Conservation (phyloP, 192 early-diverging fungal species). For the Backusella circina region DNA sequence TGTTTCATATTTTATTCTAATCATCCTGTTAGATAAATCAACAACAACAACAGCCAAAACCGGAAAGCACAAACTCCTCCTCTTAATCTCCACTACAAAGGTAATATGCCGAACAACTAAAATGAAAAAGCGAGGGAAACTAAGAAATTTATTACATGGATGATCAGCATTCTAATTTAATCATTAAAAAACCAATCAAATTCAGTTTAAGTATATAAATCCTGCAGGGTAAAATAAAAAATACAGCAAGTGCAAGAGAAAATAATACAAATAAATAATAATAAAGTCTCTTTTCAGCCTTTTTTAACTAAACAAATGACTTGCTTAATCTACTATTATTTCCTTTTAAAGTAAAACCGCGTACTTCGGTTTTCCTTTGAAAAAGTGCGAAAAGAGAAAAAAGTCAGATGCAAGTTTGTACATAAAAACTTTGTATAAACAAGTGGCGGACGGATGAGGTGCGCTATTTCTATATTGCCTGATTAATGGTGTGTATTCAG, state of each 20-base stretch:
- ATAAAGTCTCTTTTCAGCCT: neutral
- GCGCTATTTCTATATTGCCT: constrained; percentile 4
- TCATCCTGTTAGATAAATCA: neutral
- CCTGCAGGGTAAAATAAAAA: neutral
- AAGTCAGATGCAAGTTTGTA: constrained; percentile 10
- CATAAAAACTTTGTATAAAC: neutral
- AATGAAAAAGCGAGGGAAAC: neutral
- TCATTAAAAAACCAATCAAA: constrained; percentile 6
- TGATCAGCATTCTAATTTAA: constrained; percentile 3
- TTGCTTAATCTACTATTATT: neutral
- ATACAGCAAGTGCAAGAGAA: neutral
- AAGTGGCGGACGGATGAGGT: neutral
- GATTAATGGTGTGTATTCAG: neutral
- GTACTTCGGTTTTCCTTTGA: neutral
- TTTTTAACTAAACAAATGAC: neutral
- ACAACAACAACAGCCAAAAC: constrained; percentile 3
- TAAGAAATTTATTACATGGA: neutral
- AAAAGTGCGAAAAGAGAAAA: constrained; percentile 9
- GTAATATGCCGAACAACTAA: neutral
- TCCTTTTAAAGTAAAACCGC: constrained; percentile 1
- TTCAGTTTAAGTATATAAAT: neutral
- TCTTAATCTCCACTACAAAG: neutral
- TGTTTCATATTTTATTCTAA: neutral
- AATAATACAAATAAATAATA: neutral
- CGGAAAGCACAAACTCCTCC: neutral